Evolutionary conservation across 164 flowering plant genomes (phyloP).

Genomic region (Annona cherimola): DNA sequence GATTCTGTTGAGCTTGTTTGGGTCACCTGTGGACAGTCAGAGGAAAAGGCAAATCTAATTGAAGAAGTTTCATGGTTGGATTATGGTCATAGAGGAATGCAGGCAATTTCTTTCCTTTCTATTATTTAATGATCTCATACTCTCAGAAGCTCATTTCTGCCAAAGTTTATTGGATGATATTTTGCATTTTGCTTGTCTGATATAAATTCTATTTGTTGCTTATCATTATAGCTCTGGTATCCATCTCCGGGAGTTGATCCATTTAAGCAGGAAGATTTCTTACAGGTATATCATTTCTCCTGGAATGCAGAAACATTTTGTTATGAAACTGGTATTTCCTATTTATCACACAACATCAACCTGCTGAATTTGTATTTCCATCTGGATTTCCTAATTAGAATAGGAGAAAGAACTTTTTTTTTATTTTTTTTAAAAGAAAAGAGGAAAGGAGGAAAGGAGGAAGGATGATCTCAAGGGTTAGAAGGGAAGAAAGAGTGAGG

Average conservation of each 20-base stretch:
- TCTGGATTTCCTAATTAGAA: too few species aligned
- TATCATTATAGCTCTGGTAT: slow-evolving; percentile 88
- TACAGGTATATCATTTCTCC: slow-evolving; percentile 56
- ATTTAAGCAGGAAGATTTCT: slow-evolving; percentile 92
- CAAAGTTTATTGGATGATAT: background rate
- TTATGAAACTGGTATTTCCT: background rate
- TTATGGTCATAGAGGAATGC: slow-evolving; percentile 97
- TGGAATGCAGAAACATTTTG: background rate
- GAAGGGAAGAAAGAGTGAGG: too few species aligned
- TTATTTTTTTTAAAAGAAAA: too few species aligned
- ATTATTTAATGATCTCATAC: background rate
- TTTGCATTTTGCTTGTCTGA: slow-evolving; percentile 38
- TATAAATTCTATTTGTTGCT: slow-evolving; percentile 43
- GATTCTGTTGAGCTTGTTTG: slow-evolving; percentile 93
- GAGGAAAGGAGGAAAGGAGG: too few species aligned
- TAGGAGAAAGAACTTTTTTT: too few species aligned
- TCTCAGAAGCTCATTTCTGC: background rate
- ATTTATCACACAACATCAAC: background rate
- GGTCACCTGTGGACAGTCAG: slow-evolving; percentile 95
- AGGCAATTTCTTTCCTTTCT: slow-evolving; percentile 44
- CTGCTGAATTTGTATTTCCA: too few species aligned
- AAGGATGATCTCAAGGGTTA: too few species aligned
- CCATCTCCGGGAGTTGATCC: slow-evolving; percentile 89
- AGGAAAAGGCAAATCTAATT: slow-evolving; percentile 77
- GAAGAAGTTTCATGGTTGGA: slow-evolving; percentile 98